Conservation (phyloP, 1,284 basidiomycete species). For the Ustilago lituana region DNA sequence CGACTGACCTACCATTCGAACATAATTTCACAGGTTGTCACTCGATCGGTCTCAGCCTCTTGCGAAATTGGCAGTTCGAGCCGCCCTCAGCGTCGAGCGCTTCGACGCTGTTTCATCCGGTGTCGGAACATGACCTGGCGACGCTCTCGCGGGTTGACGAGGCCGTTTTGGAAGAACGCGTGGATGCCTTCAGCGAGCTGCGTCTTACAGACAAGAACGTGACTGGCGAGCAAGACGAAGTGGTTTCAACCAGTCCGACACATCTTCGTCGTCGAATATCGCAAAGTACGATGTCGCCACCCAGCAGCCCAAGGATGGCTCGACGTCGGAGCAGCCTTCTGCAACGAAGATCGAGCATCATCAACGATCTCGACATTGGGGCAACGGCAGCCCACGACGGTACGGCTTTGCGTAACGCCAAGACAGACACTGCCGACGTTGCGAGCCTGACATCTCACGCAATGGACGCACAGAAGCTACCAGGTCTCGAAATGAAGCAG, state of each 20-base stretch:
- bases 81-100: slow-evolving; percentile 72
- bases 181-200: slow-evolving; percentile 18
- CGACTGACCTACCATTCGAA: too few species aligned
- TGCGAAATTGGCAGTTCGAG: slow-evolving; percentile 89
- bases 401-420: background rate
- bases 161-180: slow-evolving; percentile 17
- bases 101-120: slow-evolving; percentile 30
- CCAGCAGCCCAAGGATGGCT: slow-evolving; percentile 33
- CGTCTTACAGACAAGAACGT: slow-evolving; percentile 3
- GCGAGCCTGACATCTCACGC: background rate
- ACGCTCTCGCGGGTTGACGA: slow-evolving; percentile 38
- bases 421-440: background rate
- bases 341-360: slow-evolving; percentile 43
- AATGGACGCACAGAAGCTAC: background rate
- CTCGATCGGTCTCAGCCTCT: slow-evolving; percentile 82
- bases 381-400: background rate
- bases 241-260: slow-evolving; percentile 6
- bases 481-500: background rate
- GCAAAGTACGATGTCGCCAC: slow-evolving; percentile 35
- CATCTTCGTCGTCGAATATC: slow-evolving; percentile 18
- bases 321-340: slow-evolving; percentile 44
- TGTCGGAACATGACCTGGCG: slow-evolving; percentile 39
- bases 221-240: slow-evolving; percentile 1
- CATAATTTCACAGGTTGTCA: too few species aligned
- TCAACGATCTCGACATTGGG: slow-evolving; percentile 52